Evolutionary conservation across 179 eudicot species (phyloP).

Genomic region (Spergularia azorica): DNA sequence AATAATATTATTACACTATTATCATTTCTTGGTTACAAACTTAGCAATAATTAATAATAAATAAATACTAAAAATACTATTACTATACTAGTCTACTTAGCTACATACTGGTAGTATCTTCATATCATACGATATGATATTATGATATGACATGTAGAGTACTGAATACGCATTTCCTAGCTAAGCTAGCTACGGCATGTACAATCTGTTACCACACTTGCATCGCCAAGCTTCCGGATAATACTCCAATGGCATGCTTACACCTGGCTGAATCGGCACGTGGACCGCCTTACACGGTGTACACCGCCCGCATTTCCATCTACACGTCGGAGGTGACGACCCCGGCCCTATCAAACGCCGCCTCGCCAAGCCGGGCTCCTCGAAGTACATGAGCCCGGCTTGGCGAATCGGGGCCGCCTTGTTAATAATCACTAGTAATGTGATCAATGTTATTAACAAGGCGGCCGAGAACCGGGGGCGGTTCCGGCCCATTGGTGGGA

Average conservation of each 20-base stretch:
- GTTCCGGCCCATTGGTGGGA: slow-evolving; percentile 10
- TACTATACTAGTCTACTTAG: neutral
- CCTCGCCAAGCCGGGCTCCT: neutral
- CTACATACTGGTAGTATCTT: neutral
- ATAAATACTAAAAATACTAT: too few relatives aligned
- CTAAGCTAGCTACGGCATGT: slow-evolving; percentile 47
- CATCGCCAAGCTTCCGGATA: slow-evolving; percentile 89
- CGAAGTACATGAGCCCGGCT: neutral
- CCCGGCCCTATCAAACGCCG: slow-evolving; percentile 50
- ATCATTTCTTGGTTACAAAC: neutral
- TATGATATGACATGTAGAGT: neutral
- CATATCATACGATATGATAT: neutral
- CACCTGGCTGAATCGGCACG: slow-evolving; percentile 60
- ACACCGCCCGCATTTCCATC: slow-evolving; percentile 61
- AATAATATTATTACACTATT: neutral
- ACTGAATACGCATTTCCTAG: neutral
- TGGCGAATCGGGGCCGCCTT: neutral
- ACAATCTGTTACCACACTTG: slow-evolving; percentile 57
- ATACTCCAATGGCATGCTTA: slow-evolving; percentile 54
- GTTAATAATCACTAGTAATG: neutral
- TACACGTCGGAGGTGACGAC: slow-evolving; percentile 68
- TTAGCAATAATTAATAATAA: neutral
- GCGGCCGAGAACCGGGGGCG: slow-evolving; percentile 10
- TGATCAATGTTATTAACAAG: neutral
- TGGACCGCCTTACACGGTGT: slow-evolving; percentile 61